phyloP scores from a whole-genome alignment of 2,329 filamentous ascomycete species.

The Furcasterigmium furcatum region DNA sequence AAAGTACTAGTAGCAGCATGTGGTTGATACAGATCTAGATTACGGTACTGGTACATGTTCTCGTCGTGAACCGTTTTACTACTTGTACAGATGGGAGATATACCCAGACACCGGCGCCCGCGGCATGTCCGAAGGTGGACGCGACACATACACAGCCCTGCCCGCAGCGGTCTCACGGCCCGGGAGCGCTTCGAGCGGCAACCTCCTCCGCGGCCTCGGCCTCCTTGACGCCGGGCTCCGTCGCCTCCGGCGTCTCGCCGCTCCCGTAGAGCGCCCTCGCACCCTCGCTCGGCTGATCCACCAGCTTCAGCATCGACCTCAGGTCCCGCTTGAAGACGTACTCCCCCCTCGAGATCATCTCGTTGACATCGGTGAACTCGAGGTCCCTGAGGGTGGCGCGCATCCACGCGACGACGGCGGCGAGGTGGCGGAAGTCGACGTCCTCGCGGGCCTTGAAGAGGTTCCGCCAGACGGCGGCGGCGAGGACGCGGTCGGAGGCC shows the following conservation, averaged over 20 bases:
- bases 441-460: slow-evolving; percentile 69
- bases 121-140: too few species aligned
- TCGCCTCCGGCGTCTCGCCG: too few species aligned
- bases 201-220: slow-evolving; percentile 10
- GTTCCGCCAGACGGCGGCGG: slow-evolving; percentile 88
- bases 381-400: slow-evolving; percentile 42
- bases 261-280: slow-evolving; percentile 24
- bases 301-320: slow-evolving; percentile 28
- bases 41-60: slow-evolving; percentile 1
- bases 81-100: neutral
- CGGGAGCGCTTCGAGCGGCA: too few species aligned
- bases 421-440: slow-evolving; percentile 45
- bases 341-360: slow-evolving; percentile 30
- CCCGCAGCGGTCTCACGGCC: neutral
- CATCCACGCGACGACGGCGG: slow-evolving; percentile 57
- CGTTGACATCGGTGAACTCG: slow-evolving; percentile 46
- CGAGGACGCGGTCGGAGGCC: slow-evolving; percentile 69
- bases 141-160: too few species aligned
- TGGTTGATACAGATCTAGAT: neutral
- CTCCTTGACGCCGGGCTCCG: slow-evolving; percentile 4
- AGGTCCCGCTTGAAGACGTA: slow-evolving; percentile 41
- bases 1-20: slow-evolving; percentile 1
- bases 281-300: slow-evolving; percentile 37
- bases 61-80: neutral
- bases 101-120: too few species aligned